Conservation (phyloP, 2,329 filamentous ascomycete genomes). For the Didymella arachidicola region DNA sequence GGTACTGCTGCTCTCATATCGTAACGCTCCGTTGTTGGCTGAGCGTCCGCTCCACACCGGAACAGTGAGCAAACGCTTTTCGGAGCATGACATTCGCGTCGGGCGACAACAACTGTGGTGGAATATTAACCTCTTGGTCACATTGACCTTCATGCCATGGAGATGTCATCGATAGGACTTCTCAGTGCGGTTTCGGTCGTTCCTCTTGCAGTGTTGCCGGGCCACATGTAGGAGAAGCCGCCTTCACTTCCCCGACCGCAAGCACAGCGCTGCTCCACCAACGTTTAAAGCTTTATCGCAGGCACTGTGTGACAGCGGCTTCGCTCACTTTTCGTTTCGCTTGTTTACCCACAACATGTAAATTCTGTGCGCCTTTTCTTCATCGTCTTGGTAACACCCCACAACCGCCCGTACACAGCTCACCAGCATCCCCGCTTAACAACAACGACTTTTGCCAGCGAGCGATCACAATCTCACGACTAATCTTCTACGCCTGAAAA, state of each 20-base stretch:
- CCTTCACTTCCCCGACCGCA: slow-evolving; percentile 1
- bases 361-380: too few species aligned
- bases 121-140: not conserved
- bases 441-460: not conserved
- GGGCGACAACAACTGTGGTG: not conserved
- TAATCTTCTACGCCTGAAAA: not conserved
- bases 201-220: not conserved
- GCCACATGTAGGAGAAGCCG: not conserved
- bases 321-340: not conserved
- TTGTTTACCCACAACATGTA: not conserved
- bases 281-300: not conserved
- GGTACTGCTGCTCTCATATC: not conserved
- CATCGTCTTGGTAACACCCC: not conserved
- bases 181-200: not conserved
- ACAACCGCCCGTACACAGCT: not conserved
- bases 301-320: not conserved
- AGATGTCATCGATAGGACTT: not conserved
- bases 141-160: not conserved
- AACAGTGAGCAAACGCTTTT: not conserved
- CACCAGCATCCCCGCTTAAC: not conserved
- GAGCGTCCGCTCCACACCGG: not conserved
- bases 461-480: not conserved
- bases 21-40: not conserved
- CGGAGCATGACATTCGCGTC: not conserved
- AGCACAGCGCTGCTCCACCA: not conserved